phyloP scores from a whole-genome alignment of 345 rosid genomes.

The Dovyalis caffra region DNA sequence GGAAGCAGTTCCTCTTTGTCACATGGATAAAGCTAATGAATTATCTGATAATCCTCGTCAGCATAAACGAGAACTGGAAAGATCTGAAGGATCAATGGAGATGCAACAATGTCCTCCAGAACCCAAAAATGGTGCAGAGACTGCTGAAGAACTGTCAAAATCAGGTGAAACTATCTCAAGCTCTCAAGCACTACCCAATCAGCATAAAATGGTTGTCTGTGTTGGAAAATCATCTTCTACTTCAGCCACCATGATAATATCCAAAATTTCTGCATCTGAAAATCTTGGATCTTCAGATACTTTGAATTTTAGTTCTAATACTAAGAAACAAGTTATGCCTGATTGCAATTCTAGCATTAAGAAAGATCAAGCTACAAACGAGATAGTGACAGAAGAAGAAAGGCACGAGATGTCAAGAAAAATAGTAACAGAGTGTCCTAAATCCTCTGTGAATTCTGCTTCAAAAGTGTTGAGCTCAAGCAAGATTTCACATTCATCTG shows the following conservation, averaged over 20 bases:
- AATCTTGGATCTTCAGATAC: constrained; percentile 45
- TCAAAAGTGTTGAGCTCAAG: constrained; percentile 45
- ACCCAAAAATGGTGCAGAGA: constrained; percentile 35
- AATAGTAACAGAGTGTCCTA: constrained; percentile 44
- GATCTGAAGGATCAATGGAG: constrained; percentile 29
- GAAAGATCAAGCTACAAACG: constrained; percentile 47
- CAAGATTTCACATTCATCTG: constrained; percentile 55
- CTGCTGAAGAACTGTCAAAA: constrained; percentile 42
- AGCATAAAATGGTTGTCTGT: constrained; percentile 41
- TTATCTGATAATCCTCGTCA: constrained; percentile 23
- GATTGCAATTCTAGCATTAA: constrained; percentile 38
- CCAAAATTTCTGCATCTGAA: constrained; percentile 41
- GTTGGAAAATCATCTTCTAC: constrained; percentile 50
- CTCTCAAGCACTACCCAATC: constrained; percentile 34
- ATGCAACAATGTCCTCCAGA: constrained; percentile 36
- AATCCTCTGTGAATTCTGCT: constrained; percentile 38
- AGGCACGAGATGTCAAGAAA: constrained; percentile 38
- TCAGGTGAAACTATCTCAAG: constrained; percentile 31
- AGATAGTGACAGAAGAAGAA: constrained; percentile 42
- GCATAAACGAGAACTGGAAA: constrained; percentile 37
- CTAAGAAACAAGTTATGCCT: constrained; percentile 34
- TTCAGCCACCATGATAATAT: constrained; percentile 29
- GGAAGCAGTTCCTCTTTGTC: constrained; percentile 42
- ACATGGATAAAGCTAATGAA: constrained; percentile 34
- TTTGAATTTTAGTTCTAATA: constrained; percentile 36